Conservation (phyloP, 768 basidiomycete species). For the Steccherinum ochraceum region DNA sequence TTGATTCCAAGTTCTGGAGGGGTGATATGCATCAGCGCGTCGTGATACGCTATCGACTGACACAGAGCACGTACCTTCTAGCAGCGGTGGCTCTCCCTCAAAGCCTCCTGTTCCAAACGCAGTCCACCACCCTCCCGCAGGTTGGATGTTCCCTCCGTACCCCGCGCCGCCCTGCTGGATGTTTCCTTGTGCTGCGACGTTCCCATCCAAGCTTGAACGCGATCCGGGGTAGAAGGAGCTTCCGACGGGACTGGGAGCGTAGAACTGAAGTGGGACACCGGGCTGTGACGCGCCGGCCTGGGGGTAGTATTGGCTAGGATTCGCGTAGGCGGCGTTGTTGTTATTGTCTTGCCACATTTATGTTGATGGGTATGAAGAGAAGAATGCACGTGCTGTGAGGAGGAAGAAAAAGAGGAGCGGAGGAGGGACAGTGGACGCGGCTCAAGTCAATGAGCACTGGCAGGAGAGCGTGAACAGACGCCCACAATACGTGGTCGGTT, state of each 20-base stretch:
- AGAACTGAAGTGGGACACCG: slow-evolving; percentile 70
- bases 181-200: slow-evolving; percentile 48
- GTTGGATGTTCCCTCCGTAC: slow-evolving; percentile 71
- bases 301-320: slow-evolving; percentile 52
- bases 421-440: not conserved
- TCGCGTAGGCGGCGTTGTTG: slow-evolving; percentile 47
- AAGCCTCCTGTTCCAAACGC: slow-evolving; percentile 94
- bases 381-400: not conserved
- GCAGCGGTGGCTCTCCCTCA: slow-evolving; percentile 91
- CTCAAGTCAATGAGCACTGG: too few relatives aligned
- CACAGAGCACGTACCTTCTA: slow-evolving; percentile 89
- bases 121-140: slow-evolving; percentile 83
- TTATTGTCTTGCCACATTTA: slow-evolving; percentile 74
- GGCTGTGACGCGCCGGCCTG: slow-evolving; percentile 33
- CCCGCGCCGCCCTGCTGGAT: slow-evolving; percentile 40
- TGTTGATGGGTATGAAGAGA: slow-evolving; percentile 4
- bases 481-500: slow-evolving; percentile 9
- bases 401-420: not conserved
- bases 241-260: slow-evolving; percentile 54
- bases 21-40: too few relatives aligned
- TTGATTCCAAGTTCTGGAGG: slow-evolving; percentile 97
- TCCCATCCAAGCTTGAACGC: slow-evolving; percentile 73
- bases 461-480: too few relatives aligned
- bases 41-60: too few relatives aligned
- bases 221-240: slow-evolving; percentile 62